Base-by-base conservation (phyloP, 2,329 filamentous ascomycete species). In the Chaetoscypha palmicola region DNA sequence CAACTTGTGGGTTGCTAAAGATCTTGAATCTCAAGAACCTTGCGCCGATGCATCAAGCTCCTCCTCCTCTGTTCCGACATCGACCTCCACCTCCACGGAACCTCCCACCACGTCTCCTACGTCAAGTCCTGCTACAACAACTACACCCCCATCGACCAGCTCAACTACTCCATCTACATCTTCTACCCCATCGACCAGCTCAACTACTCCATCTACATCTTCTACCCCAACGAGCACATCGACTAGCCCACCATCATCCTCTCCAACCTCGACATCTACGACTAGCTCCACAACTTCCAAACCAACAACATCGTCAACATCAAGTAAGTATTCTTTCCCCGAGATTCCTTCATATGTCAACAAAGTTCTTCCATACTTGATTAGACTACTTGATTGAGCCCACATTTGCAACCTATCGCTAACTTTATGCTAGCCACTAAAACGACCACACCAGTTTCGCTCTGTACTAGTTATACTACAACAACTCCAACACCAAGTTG, bases 11-110 rank as follows among this genome's bases (percentile, higher is more conserved):
- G 65, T 71, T 33, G 70, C 73, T 38, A 63, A 63, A 41, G 69
- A 74, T 42, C 62, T 77, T 23, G 59, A 68, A 56, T 74, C 70
- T 41, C 62, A 69, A 10, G 63, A 76, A 61, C 72, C 72, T 31
- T 77, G 73, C 54, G 34, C 40, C 20, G 47, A 45, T 34, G 43
- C 17, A n/a, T 11, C 10, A 43, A 36, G 17, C 36, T 34, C 43
- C 2, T 40, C 34, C 16, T n/a, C 31, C 2, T 16, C 30, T 28
- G 30, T 31, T 19, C 20, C 36, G 20, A 38, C 46, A 8, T 43
- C 45, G 4, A 42, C 20, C 16, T 32, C 21, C 4, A 35, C 45
- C 3, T 28, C 38, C 16, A 31, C 40, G 45, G 7, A 31, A 17
- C 34, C 36, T 12, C 16, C 23, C 24, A 47, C 44, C 26, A 46